Percentiles rank a stretch among this genome's conserved stretches.
phyloP scores from a whole-genome alignment of 441 rosid genomes.

The Populus trichocarpa region DNA sequence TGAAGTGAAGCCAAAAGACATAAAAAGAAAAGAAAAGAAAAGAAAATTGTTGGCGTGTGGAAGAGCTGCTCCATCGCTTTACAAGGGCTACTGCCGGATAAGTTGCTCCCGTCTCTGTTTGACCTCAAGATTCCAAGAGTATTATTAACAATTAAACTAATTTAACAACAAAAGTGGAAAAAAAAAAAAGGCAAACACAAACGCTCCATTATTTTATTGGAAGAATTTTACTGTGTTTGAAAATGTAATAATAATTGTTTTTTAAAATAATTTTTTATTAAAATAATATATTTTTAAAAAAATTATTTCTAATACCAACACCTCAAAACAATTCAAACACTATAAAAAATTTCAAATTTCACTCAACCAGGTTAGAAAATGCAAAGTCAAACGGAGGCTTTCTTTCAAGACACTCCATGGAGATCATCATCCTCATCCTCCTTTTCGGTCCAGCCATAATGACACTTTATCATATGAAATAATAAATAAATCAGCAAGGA shows the following conservation, averaged over 20 bases:
- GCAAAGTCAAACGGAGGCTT: not conserved
- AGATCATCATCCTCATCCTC: not conserved
- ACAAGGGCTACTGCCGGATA: not conserved
- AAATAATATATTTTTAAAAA: no score
- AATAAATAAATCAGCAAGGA: not conserved
- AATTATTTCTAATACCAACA: no score
- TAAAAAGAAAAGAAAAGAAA: no score
- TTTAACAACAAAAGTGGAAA: no score
- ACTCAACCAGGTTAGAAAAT: no score
- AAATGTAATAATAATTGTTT: rapidly evolving
- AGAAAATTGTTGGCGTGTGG: not conserved
- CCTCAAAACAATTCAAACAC: no score
- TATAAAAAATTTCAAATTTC: no score
- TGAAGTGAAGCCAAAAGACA: not conserved
- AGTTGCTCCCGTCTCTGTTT: not conserved
- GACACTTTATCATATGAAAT: not conserved
- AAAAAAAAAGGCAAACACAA: not conserved
- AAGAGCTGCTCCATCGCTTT: not conserved
- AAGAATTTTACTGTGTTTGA: rapidly evolving
- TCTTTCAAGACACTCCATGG: not conserved
- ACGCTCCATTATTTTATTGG: not conserved
- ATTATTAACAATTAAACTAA: no score
- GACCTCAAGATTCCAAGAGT: not conserved
- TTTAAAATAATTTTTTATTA: no score
- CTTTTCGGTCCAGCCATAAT: not conserved